Base-by-base conservation (phyloP, 2,329 filamentous ascomycete species). In the Colletotrichum tanaceti region DNA sequence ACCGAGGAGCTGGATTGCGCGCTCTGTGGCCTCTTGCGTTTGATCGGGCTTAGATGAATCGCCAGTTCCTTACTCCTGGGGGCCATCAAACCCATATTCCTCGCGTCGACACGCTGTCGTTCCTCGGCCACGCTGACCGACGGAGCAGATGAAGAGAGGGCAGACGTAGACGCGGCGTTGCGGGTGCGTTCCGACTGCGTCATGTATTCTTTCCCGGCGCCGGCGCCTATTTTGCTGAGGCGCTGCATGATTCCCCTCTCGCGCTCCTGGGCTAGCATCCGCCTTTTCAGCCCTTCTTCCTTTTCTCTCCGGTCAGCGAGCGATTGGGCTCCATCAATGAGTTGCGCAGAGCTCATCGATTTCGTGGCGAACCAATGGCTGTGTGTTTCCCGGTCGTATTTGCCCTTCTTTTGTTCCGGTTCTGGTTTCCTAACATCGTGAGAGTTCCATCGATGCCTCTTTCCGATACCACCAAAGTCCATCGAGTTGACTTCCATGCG, bases 401-500 rank as follows among this genome's bases (percentile, higher is more conserved):
- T 78, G n/a, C 77, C 77, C 11, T 75, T 72, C 38, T 82, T 75
- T 61, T 79, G 74, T 52, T 79, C 50, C 10, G 46, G 22, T 20
- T 67, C 58, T 43, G 81, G 80, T 68, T 82, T 78, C 44, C 76
- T 68, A 6, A 72, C 70, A n/a, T 66, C 18, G 14, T 41, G 55
- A 14, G 66, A 69, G 20, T 73, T 67, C 65, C 65, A 24, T 57
- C 69, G 41, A 44, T 59, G 38, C 44, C 47, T 38, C 57, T 71
- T 65, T 65, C 77, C 64, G 72, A 74, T 67, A 55, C 73, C 54
- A 5, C 80, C 80, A 53, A 81, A 86, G 22, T 86, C 86, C 78
- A 90, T 91, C 14, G 85, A 87, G 75, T 94, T 97, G 70, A 98
- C 86, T 75, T 97, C 94, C 83, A 94, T 90, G 43, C 94, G 86